Evolutionary conservation across 768 basidiomycete species (phyloP).

Genomic region (Holtermannia corniformis): DNA sequence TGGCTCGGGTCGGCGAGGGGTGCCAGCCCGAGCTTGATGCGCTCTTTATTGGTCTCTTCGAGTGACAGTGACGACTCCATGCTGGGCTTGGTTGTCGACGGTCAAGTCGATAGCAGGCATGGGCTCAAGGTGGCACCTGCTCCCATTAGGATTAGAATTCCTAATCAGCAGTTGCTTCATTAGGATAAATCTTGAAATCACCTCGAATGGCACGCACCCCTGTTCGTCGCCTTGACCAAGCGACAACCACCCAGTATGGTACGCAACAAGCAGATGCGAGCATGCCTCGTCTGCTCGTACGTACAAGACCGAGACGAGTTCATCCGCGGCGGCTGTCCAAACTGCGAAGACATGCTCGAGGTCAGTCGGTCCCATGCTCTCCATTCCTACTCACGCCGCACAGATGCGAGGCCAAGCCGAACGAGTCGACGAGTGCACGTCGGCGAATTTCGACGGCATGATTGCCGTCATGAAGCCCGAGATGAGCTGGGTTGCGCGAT

Average conservation of each 20-base stretch:
- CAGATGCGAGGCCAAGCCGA: conserved; percentile 85
- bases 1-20: conserved; percentile 75
- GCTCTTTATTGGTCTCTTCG: conserved; percentile 58
- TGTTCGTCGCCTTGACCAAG: not conserved
- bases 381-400: not conserved
- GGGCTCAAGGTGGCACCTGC: not conserved
- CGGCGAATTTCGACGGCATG: conserved; percentile 83
- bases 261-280: conserved; percentile 61
- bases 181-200: too few relatives aligned
- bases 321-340: conserved; percentile 77
- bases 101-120: too few relatives aligned
- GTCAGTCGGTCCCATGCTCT: conserved; percentile 46
- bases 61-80: conserved; percentile 30
- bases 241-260: conserved; percentile 20
- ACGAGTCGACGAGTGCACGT: conserved; percentile 74
- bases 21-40: conserved; percentile 84
- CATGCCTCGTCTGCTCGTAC: conserved; percentile 88
- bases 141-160: too few relatives aligned
- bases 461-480: conserved; percentile 79
- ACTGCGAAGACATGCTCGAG: conserved; percentile 91
- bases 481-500: conserved; percentile 87
- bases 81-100: not conserved
- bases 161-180: too few relatives aligned
- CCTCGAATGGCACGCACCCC: too few relatives aligned
- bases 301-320: conserved; percentile 79